Evolutionary conservation across 2,329 filamentous ascomycete species (phyloP), one percentile per base, ranked within the genome.

Genomic region (Colletotrichum sp.): DNA sequence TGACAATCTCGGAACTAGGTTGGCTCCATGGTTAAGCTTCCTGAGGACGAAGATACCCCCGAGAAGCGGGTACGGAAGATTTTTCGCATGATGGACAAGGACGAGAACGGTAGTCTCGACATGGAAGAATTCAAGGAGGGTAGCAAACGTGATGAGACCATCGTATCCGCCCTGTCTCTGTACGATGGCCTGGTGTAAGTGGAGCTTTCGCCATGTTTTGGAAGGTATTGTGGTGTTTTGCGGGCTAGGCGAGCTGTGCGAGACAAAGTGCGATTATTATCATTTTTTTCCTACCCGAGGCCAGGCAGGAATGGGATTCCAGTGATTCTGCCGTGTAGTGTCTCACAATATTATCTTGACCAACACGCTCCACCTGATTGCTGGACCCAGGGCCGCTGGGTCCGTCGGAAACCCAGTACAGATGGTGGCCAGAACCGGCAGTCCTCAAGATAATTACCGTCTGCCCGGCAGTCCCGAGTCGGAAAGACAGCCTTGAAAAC

Each of bases 1-100:
- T 76, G 12, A 76, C 65, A 73, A 18, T 16, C 15, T 16, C 24
- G 36, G 48, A 15, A 15, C 34, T 79, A 98, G 96, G 96, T 98
- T 82, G 97, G 97, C 79, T 98, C 96, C 68, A 99, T 99, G 97
- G 97, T 99, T 81, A 99, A 99, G 87, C 91, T 99, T 60, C 97
- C 97, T 68, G 96, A 98, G 86, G 97, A 99, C 87, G 97, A 99
- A 88, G 96, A 99, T 87, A 99, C 97, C 73, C 97, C 97, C 21
- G 96, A 99, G 90, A 99, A 99, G 90, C 94, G 97, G 78, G 97
- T 99, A 78, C 93, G 91, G 86, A 99, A 99, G 90, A 99, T 99
- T 85, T 99, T 99, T 90, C 91, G 94, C 82, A 99, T 99, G 97
- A 99, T 99, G 97, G 97, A 99, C 90, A 99, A 99, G 91, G 97